These are phyloP conservation scores for Zygosaccharomyces siamensis DNA, from an alignment of 805 yeast species.

Conservation along the genomic window DNA sequence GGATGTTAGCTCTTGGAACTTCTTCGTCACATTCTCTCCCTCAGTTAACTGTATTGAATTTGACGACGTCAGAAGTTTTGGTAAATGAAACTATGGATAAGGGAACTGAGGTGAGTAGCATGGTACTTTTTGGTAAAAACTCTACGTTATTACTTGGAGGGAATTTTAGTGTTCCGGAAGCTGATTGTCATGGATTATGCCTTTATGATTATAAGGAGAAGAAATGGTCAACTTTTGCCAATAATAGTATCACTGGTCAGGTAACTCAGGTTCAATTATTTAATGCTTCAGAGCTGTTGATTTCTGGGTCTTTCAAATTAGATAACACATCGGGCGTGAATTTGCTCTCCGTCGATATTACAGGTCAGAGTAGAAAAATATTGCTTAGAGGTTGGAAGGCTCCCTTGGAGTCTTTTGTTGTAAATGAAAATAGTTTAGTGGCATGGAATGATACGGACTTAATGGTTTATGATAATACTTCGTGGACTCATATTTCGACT, in stretches of 20 bases:
- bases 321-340: constrained; percentile 36
- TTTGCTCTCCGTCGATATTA: constrained; percentile 39
- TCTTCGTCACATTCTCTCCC: constrained; percentile 10
- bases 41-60: constrained; percentile 27
- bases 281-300: constrained; percentile 36
- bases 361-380: constrained; percentile 8
- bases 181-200: constrained; percentile 61
- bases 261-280: constrained; percentile 51
- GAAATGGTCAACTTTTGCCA: constrained; percentile 46
- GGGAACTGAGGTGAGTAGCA: constrained; percentile 38
- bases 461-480: constrained; percentile 5
- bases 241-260: constrained; percentile 43
- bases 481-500: constrained; percentile 11
- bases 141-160: constrained; percentile 61
- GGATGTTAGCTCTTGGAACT: constrained; percentile 23
- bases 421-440: constrained; percentile 10
- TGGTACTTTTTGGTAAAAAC: constrained; percentile 40
- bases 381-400: constrained; percentile 11
- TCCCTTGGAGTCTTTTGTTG: constrained; percentile 19
- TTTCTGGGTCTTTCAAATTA: constrained; percentile 49
- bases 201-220: constrained; percentile 51
- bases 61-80: constrained; percentile 45
- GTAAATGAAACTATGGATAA: constrained; percentile 36
- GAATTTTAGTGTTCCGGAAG: constrained; percentile 54
- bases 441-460: constrained; percentile 23